Conservation (phyloP, 2,329 filamentous ascomycete species). For the Scedosporium minutisporum region DNA sequence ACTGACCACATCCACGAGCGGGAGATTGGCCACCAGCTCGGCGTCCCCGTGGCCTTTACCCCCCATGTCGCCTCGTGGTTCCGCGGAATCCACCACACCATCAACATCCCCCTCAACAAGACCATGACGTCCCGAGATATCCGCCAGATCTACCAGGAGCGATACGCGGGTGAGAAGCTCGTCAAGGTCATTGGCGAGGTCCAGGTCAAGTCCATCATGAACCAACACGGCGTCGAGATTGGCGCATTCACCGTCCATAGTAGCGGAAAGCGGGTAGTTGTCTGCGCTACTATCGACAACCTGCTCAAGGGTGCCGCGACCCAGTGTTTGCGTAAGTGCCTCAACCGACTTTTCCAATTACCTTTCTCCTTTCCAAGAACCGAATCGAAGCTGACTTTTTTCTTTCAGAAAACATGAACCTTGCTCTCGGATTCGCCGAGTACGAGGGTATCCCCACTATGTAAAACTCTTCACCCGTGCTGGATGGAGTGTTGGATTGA, state of each 20-base stretch:
- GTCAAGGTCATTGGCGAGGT: slow-evolving; percentile 86
- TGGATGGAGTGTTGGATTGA: slow-evolving; percentile 11
- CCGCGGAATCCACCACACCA: slow-evolving; percentile 86
- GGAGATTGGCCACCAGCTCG: slow-evolving; percentile 75
- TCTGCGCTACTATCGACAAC: slow-evolving; percentile 91
- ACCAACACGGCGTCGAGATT: slow-evolving; percentile 85
- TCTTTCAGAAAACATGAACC: slow-evolving; percentile 75
- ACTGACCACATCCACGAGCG: slow-evolving; percentile 93
- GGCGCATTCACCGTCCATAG: slow-evolving; percentile 92
- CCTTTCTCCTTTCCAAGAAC: no score
- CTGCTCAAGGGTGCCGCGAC: slow-evolving; percentile 87
- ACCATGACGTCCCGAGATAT: slow-evolving; percentile 87
- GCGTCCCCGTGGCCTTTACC: slow-evolving; percentile 68
- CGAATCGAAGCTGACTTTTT: not conserved
- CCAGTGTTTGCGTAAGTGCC: slow-evolving; percentile 73
- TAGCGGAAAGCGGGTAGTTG: slow-evolving; percentile 81
- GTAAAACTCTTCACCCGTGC: slow-evolving; percentile 13
- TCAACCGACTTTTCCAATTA: not conserved
- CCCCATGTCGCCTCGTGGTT: slow-evolving; percentile 97
- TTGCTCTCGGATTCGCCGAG: slow-evolving; percentile 79
- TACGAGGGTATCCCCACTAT: slow-evolving; percentile 72
- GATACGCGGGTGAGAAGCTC: slow-evolving; percentile 90
- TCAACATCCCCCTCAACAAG: slow-evolving; percentile 79
- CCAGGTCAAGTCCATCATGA: slow-evolving; percentile 72
- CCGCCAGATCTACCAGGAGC: slow-evolving; percentile 87